Evolutionary conservation across 1,139 yeast species (phyloP), one percentile per base, ranked within the genome.

Genomic region (Candida glucosophila): DNA sequence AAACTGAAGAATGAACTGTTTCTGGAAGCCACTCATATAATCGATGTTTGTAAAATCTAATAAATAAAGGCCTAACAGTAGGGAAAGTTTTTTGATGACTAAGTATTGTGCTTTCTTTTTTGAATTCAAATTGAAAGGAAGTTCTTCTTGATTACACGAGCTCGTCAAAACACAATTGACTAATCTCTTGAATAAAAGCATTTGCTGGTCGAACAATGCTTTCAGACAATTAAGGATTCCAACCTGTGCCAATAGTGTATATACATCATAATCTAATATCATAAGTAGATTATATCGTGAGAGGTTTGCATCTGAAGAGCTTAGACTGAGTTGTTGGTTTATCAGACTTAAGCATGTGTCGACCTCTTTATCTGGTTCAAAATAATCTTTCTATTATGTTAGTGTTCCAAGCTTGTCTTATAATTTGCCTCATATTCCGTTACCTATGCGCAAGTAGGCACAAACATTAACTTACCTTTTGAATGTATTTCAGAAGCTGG

Each of bases 171-270:
- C 20, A 20, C 22, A 32, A 4, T 22, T 21, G 12, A 35, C 26
- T 12, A 40, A 30, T 12, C 31, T 31, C 21, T 39, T 37, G 22
- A 36, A 35, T 12, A 32, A 29, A n/a, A 27, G 13, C 3, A 36
- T 34, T 15, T 36, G 35, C 12, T 31, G 34, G 17, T 37, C 36
- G 25, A 37, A 37, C 14, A 39, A 22, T 10, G 21, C 21, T 23
- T 22, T 12, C 12, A 23, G 23, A 6, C 29, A 17, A n/a, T 25
- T 29, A 12, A 17, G 19, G 6, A 30, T 27, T 8, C 32, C 32
- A 6, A 37, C 22, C 17, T 21, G 22, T 5, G 40, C 35, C 15
- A 40, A 19, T 12, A 22, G 22, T 15, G 24, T 19, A 22, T 31
- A 38, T 3, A 24, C 7, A 12, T 28, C 27, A n/a, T 28, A 22